Evolutionary conservation across 371 early-diverging fungal genomes (phyloP), one percentile per base, ranked within the genome.

Genomic region (Mortierella sp.): DNA sequence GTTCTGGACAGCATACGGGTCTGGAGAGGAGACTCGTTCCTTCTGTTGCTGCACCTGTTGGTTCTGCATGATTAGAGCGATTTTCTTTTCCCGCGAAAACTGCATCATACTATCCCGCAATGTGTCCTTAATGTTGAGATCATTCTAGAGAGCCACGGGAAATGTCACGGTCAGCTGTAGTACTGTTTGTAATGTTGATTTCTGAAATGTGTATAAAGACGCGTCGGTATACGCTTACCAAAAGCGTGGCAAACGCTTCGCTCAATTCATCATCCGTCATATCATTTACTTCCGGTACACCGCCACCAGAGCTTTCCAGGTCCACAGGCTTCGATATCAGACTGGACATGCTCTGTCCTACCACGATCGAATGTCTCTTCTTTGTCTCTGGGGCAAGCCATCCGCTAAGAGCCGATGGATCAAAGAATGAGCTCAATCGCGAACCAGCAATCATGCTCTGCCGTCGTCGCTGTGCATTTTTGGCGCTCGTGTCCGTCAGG

Each of bases 41-140:
- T 64, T 64, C 54, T 63, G 67, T 14, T 80, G 76, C 41, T 84
- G 86, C 4, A 82, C 56, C 24, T 82, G 82, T 26, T 83, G 79
- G 32, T 85, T 86, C 58, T 86, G 87, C 37, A 83, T 72, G 41
- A 88, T 78, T 6, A 88, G 59, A 15, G 83, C 82, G 2, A 81
- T 52, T 44, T 86, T 85, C 42, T 82, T 82, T 27, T 83, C 83
- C 6, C 72, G 65, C 2, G 87, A 80, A 15, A 88, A 59, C 50
- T 83, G 78, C 50, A 84, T 82, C 61, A 86, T 70, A 26, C 81
- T 84, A 24, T 83, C 84, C 50, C 85, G 71, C 12, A 83, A 72
- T 11, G 42, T 70, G 34, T 82, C 85, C 57, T 85, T 86, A 81
- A 87, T 88, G 56, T 88, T 81, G n/a, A 88, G 76, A 43, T 88